Conservation (phyloP, 2,329 filamentous ascomycete species). For the Dactylonectria macrodidyma region DNA sequence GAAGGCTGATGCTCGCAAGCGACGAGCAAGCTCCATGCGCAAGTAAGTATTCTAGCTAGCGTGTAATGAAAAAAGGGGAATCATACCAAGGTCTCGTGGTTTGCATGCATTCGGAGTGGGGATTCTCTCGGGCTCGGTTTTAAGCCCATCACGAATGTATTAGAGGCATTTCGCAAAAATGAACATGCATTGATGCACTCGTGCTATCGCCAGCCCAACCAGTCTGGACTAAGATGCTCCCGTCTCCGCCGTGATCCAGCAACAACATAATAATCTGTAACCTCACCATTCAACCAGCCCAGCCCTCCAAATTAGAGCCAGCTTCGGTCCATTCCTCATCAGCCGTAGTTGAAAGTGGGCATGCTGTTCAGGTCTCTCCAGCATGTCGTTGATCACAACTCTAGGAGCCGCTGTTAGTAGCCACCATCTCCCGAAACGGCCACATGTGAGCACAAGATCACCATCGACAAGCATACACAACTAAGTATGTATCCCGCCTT, state of each 20-base stretch:
- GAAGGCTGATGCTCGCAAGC: constrained; percentile 96
- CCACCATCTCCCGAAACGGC: too few species aligned
- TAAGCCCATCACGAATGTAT: constrained; percentile 55
- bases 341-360: too few species aligned
- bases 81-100: constrained; percentile 57
- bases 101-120: constrained; percentile 60
- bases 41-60: constrained; percentile 72
- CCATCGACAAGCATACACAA: not conserved
- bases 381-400: too few species aligned
- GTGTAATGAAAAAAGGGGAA: constrained; percentile 54
- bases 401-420: too few species aligned
- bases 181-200: constrained; percentile 52
- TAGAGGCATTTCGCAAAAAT: constrained; percentile 56
- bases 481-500: constrained; percentile 14
- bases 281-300: not conserved
- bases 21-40: constrained; percentile 94
- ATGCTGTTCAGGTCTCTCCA: too few species aligned
- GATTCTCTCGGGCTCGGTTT: constrained; percentile 52
- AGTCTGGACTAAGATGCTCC: constrained; percentile 11
- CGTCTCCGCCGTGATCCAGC: constrained; percentile 16
- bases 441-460: too few species aligned
- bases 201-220: constrained; percentile 38
- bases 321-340: not conserved
- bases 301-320: not conserved
- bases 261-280: not conserved